Evolutionary conservation across 208 protist genomes (phyloP), one percentile per base, ranked within the genome.

Genomic region (Leishmania tarentolae): DNA sequence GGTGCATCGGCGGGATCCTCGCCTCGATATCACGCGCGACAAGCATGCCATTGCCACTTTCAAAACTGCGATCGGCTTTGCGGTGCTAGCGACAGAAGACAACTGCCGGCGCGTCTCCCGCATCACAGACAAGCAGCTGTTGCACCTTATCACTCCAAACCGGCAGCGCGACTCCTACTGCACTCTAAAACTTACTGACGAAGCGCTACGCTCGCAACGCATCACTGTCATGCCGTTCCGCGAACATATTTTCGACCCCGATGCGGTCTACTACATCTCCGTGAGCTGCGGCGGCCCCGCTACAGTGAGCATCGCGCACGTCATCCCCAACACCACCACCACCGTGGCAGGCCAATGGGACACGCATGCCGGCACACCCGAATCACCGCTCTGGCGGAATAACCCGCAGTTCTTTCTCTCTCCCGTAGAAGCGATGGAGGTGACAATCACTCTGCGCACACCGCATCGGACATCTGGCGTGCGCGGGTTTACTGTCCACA

Each of bases 401-500:
- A 97, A 97, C 88, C 90, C 85, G 56, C 93, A 97, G 86, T 97
- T 90, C 79, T 92, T 96, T 73, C 81, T 98, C 44, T 95, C 90
- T 71, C 90, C 92, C 5, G 84, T 81, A 75, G 90, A 95, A 77
- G 83, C 83, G n/a, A 93, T 86, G 53, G 88, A 91, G 35, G 85
- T 97, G 53, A 91, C 89, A 19, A 66, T 97, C 46, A 85, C 86
- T 46, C 79, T 97, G 21, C 40, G 63, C 80, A 44, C 72, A 46
- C 5, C 28, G 78, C 9, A 53, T 66, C 35, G 66, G n/a, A 66
- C 19, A 8, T 42, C 78, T 75, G 44, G 85, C 74, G 35, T 69
- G 8, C 84, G 96, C 75, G 95, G 94, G 46, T 95, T 98, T 82
- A 93, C 93, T 24, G 77, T 98, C 28, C 93, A 96, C 80, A 78